Percentiles rank a stretch among this genome's conserved stretches.
These are phyloP conservation scores for Eutrema heterophyllum DNA, from an alignment of 345 rosid genomes.

Conservation along the genomic window DNA sequence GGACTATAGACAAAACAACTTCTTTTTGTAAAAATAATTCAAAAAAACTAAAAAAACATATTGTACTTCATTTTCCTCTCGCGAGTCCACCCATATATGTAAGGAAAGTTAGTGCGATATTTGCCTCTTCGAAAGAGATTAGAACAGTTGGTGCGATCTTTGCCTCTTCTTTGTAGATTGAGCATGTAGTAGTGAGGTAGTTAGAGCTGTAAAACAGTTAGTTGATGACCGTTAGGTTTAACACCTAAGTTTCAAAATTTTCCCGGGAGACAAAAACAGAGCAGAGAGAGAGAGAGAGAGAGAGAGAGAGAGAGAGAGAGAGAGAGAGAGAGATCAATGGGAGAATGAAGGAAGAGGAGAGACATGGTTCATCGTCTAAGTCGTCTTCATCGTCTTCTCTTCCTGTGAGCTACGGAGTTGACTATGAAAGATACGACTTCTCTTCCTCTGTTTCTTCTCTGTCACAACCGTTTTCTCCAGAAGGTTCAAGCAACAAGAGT, in stretches of 20 bases:
- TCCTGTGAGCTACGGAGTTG: slow-evolving; percentile 30
- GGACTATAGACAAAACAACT: background rate
- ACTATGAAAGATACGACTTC: slow-evolving; percentile 19
- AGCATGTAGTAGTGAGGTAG: background rate
- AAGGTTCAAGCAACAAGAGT: slow-evolving; percentile 19
- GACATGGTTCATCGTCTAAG: slow-evolving; percentile 1
- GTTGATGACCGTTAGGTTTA: slow-evolving; percentile 31
- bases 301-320: background rate
- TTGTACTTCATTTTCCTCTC: background rate
- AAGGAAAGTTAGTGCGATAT: background rate
- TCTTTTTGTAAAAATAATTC: no score
- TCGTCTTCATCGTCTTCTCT: slow-evolving; percentile 26
- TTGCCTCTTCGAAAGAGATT: background rate
- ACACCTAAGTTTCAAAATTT: slow-evolving; percentile 20
- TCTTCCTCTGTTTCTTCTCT: slow-evolving; percentile 26
- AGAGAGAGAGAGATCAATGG: background rate
- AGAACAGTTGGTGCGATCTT: background rate
- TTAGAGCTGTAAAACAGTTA: background rate
- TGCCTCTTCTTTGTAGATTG: background rate
- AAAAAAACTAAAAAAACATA: background rate
- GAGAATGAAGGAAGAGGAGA: slow-evolving; percentile 21
- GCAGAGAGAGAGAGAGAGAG: background rate
- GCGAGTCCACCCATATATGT: background rate
- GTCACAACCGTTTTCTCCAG: slow-evolving; percentile 21
- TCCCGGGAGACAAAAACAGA: background rate